Percentiles rank a stretch among this genome's conserved stretches.
phyloP scores from a whole-genome alignment of 768 basidiomycete species.

The Mycena albidolilacea region DNA sequence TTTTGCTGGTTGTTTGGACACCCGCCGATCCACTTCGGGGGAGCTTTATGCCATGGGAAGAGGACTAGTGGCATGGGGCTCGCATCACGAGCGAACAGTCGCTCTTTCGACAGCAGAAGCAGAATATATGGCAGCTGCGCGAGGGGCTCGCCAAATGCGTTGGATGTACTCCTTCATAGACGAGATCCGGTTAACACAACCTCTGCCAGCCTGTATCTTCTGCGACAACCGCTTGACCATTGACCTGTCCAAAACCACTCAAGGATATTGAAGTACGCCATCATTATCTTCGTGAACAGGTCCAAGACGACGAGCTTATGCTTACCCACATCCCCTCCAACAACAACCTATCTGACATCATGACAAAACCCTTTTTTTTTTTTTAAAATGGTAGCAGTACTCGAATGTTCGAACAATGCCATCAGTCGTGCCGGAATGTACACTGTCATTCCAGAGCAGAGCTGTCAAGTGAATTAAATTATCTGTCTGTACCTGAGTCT shows the following conservation, averaged over 20 bases:
- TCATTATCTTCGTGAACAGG: constrained; percentile 4
- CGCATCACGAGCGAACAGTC: neutral
- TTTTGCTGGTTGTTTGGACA: neutral
- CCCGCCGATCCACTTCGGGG: constrained; percentile 13
- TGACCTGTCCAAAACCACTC: neutral
- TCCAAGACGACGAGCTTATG: neutral
- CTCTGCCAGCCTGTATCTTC: neutral
- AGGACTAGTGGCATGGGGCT: neutral
- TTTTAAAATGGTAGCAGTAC: too few species aligned
- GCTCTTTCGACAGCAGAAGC: constrained; percentile 8
- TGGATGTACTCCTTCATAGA: constrained; percentile 18
- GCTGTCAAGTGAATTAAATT: too few species aligned
- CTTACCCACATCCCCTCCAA: neutral
- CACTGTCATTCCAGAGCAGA: too few species aligned
- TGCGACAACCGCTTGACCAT: neutral
- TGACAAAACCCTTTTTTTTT: neutral
- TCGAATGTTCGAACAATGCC: too few species aligned
- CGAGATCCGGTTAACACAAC: neutral
- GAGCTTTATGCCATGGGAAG: constrained; percentile 7
- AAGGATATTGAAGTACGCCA: constrained; percentile 8
- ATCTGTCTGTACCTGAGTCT: too few species aligned
- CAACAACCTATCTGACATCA: constrained; percentile 7
- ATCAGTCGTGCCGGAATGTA: too few species aligned
- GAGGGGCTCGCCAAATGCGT: neutral
- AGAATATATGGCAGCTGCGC: neutral